Evolutionary conservation across 2,329 filamentous ascomycete genomes (phyloP).

Genomic region (Ceratocystis eucalypticola): DNA sequence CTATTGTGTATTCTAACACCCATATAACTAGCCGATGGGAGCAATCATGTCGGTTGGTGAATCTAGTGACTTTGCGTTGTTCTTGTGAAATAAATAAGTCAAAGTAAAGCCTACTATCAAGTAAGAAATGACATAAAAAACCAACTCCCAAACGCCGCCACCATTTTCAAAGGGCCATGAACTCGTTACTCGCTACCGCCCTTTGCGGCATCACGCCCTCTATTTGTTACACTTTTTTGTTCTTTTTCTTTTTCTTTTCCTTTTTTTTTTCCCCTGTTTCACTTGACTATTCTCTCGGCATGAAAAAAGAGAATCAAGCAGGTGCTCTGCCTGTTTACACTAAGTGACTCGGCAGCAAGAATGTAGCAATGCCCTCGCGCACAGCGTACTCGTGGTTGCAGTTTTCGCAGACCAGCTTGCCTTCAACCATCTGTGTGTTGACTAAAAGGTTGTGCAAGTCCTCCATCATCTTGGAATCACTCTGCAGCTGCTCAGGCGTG

Average conservation of each 20-base stretch:
- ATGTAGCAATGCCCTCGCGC: slow-evolving; percentile 94
- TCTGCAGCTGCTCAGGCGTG: slow-evolving; percentile 45
- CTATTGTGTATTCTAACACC: background rate
- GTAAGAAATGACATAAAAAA: background rate
- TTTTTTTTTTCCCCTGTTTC: background rate
- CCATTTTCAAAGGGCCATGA: background rate
- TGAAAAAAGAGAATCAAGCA: background rate
- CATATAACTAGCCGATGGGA: background rate
- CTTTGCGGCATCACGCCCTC: background rate
- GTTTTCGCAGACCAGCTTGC: slow-evolving; percentile 77
- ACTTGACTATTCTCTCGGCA: too few species aligned
- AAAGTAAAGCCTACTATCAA: background rate
- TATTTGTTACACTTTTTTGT: too few species aligned
- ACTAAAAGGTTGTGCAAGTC: slow-evolving; percentile 72
- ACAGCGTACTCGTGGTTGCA: slow-evolving; percentile 91
- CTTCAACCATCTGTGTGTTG: slow-evolving; percentile 80
- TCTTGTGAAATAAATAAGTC: background rate
- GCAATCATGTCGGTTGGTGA: background rate
- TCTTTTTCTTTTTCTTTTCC: background rate
- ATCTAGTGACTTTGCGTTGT: background rate
- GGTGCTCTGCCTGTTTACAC: slow-evolving; percentile 35
- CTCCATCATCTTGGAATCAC: slow-evolving; percentile 55
- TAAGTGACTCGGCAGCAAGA: slow-evolving; percentile 82
- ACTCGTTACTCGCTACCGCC: background rate
- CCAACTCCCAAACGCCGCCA: slow-evolving; percentile 7